Evolutionary conservation across 352 stramenopile genomes (phyloP).

Genomic region (Phytophthora vignae): DNA sequence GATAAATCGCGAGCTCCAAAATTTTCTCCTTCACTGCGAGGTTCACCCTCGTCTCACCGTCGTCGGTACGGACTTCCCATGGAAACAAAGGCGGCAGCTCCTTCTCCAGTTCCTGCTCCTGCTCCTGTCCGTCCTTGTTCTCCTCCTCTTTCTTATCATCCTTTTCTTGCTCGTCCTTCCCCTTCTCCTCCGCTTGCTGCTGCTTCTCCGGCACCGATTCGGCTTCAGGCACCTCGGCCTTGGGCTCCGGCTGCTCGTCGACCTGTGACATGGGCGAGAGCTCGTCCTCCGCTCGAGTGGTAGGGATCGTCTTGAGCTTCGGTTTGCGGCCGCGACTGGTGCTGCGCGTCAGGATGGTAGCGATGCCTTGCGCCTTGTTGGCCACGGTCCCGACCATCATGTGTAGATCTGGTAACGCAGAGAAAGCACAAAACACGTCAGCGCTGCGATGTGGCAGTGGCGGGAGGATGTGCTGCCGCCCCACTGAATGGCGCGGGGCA

Average conservation of each 20-base stretch:
- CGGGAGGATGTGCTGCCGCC: constrained; percentile 27
- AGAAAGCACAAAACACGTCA: constrained; percentile 31
- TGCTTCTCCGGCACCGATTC: constrained; percentile 17
- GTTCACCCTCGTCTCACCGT: constrained; percentile 48
- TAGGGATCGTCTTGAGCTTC: constrained; percentile 36
- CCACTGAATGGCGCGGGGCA: not conserved
- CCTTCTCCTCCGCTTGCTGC: not conserved
- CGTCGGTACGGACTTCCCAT: constrained; percentile 54
- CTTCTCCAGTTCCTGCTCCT: constrained; percentile 8
- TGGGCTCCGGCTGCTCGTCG: constrained; percentile 27
- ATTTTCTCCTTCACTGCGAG: constrained; percentile 56
- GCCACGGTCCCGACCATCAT: constrained; percentile 42
- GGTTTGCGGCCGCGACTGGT: constrained; percentile 24
- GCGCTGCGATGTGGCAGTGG: constrained; percentile 5
- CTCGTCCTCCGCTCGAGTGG: constrained; percentile 34
- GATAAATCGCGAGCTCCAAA: constrained; percentile 68
- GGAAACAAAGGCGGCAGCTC: constrained; percentile 43
- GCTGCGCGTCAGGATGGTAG: constrained; percentile 33
- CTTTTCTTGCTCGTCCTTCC: not conserved
- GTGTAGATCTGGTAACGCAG: constrained; percentile 36
- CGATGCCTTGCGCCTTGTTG: constrained; percentile 41
- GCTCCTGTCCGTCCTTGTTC: not conserved
- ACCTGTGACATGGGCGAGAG: constrained; percentile 38
- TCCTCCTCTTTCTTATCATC: not conserved
- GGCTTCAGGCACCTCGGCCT: constrained; percentile 30